A percentile compares a stretch with the other conserved stretches of the same genome.
Evolutionary conservation across 805 yeast species (phyloP).

Genomic region (Pichia gijzeniarum): DNA sequence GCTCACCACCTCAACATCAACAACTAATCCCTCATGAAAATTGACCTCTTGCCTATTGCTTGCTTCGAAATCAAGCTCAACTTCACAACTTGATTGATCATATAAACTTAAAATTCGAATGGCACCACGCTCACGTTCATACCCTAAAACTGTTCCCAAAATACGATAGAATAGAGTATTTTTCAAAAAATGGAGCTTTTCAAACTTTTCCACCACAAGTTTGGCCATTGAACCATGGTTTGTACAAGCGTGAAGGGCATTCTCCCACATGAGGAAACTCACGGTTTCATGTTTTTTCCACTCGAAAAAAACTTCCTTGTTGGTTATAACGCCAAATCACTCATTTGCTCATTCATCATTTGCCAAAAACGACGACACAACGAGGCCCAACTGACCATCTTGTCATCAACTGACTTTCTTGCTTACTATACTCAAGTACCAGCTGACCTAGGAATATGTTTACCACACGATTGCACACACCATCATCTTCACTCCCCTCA

Average conservation of each 20-base stretch:
- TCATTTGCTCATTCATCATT: not conserved
- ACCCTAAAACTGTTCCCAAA: constrained; percentile 19
- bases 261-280: too few relatives aligned
- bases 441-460: not conserved
- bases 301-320: too few relatives aligned
- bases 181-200: constrained; percentile 7
- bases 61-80: constrained; percentile 11
- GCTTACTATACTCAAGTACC: too few relatives aligned
- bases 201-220: constrained; percentile 11
- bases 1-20: constrained; percentile 19
- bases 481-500: not conserved
- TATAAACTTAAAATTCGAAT: constrained; percentile 15
- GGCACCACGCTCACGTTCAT: constrained; percentile 15
- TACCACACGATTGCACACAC: not conserved
- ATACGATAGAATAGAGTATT: constrained; percentile 17
- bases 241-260: too few relatives aligned
- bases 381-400: too few relatives aligned
- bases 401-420: not conserved
- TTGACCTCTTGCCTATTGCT: constrained; percentile 4
- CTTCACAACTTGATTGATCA: constrained; percentile 6
- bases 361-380: too few relatives aligned
- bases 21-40: constrained; percentile 17
- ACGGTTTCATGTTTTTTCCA: not conserved
- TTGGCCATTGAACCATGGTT: constrained; percentile 2
- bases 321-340: too few relatives aligned